phyloP scores from a whole-genome alignment of 1,139 yeast species.

The Geotrichum klebahnii region DNA sequence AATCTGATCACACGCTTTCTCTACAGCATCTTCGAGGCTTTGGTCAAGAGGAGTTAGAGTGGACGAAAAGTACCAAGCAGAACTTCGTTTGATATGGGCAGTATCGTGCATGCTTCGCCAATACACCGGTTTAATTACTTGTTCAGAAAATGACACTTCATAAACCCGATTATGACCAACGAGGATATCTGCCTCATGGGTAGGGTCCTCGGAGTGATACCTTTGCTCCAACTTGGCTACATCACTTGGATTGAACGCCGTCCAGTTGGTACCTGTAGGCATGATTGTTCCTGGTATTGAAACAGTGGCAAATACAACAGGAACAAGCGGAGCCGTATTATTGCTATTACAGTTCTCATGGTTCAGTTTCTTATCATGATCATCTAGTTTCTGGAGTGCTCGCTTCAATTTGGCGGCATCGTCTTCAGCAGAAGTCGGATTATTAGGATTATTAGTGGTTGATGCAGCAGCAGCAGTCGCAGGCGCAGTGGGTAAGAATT shows the following conservation, averaged over 20 bases:
- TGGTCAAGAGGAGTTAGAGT: slow-evolving; percentile 40
- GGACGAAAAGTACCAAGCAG: slow-evolving; percentile 39
- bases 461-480: slow-evolving; percentile 23
- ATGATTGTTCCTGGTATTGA: slow-evolving; percentile 31
- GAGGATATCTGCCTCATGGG: slow-evolving; percentile 27
- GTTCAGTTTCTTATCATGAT: background rate
- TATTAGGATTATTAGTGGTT: too few relatives aligned
- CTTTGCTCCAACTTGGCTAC: slow-evolving; percentile 22
- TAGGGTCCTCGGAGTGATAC: background rate
- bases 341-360: background rate
- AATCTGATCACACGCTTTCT: slow-evolving; percentile 31
- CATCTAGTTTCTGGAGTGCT: slow-evolving; percentile 9
- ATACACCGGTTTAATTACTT: slow-evolving; percentile 37
- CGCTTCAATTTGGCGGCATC: too few relatives aligned
- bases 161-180: slow-evolving; percentile 41
- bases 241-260: slow-evolving; percentile 41
- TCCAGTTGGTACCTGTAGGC: slow-evolving; percentile 36
- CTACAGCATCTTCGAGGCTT: slow-evolving; percentile 34
- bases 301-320: slow-evolving; percentile 24
- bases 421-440: too few relatives aligned
- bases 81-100: slow-evolving; percentile 32
- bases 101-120: slow-evolving; percentile 37
- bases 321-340: slow-evolving; percentile 8
- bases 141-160: slow-evolving; percentile 31
- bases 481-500: slow-evolving; percentile 21